Conservation (phyloP, 768 basidiomycete species). For the Leccinum disarticulatum region DNA sequence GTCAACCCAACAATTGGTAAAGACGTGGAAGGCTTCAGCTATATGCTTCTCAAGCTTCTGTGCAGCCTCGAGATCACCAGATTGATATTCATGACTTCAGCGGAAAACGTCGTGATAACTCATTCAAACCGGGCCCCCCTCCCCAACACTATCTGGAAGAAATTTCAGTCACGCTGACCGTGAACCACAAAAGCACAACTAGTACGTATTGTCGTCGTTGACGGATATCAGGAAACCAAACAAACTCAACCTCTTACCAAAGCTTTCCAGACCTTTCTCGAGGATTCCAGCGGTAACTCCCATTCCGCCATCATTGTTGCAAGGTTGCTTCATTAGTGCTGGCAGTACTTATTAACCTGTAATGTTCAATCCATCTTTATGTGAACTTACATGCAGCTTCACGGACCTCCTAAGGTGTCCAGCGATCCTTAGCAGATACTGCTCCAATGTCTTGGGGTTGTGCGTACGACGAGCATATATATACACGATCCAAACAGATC, state of each 20-base stretch:
- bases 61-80: conserved; percentile 83
- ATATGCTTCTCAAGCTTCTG: conserved; percentile 90
- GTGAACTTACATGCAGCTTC: conserved; percentile 75
- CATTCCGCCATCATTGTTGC: conserved; percentile 68
- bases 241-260: conserved; percentile 83
- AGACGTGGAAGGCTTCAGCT: conserved; percentile 47
- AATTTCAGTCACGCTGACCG: conserved; percentile 5
- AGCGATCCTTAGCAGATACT: conserved; percentile 73
- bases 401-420: conserved; percentile 88
- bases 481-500: conserved; percentile 83
- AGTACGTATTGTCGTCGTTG: conserved; percentile 87
- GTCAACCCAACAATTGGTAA: too few relatives aligned
- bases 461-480: conserved; percentile 89
- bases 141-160: conserved; percentile 47
- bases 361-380: neutral
- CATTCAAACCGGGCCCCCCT: conserved; percentile 86
- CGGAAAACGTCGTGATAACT: conserved; percentile 72
- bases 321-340: conserved; percentile 96
- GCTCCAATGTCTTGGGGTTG: conserved; percentile 77
- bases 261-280: conserved; percentile 86
- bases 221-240: conserved; percentile 92
- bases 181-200: neutral
- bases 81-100: conserved; percentile 93
- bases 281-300: conserved; percentile 88
- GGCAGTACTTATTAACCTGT: conserved; percentile 11